phyloP scores from a whole-genome alignment of 345 rosid genomes.

The Eucalyptus regnans region DNA sequence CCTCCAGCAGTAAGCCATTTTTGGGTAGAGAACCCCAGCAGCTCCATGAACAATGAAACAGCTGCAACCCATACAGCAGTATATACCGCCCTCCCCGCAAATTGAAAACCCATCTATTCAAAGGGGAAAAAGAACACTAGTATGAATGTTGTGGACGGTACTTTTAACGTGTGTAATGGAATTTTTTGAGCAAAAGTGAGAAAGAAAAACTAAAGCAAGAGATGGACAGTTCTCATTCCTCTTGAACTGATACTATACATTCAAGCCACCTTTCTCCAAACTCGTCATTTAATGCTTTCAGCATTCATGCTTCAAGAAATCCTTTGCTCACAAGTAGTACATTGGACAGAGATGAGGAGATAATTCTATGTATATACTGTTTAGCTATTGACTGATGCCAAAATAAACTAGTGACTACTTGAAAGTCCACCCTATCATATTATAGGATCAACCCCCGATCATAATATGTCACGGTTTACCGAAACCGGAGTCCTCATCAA shows the following conservation, averaged over 20 bases:
- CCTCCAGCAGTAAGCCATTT: constrained; percentile 97
- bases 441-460: neutral
- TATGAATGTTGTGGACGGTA: neutral
- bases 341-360: neutral
- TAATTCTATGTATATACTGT: neutral
- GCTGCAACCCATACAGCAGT: constrained; percentile 93
- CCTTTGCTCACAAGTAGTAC: neutral
- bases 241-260: neutral
- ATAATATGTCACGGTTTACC: neutral
- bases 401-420: neutral
- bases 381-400: neutral
- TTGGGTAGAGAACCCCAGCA: constrained; percentile 90
- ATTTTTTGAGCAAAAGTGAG: neutral
- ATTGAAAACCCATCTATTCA: constrained; percentile 80
- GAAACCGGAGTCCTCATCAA: neutral
- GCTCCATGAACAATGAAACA: constrained; percentile 84
- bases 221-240: neutral
- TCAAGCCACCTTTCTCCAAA: neutral
- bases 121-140: neutral
- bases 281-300: neutral
- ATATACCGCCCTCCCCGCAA: constrained; percentile 87
- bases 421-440: neutral
- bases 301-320: neutral
- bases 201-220: neutral
- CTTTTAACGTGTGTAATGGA: neutral